phyloP scores from a whole-genome alignment of 805 yeast genomes.

The Yarrowia sp. region DNA sequence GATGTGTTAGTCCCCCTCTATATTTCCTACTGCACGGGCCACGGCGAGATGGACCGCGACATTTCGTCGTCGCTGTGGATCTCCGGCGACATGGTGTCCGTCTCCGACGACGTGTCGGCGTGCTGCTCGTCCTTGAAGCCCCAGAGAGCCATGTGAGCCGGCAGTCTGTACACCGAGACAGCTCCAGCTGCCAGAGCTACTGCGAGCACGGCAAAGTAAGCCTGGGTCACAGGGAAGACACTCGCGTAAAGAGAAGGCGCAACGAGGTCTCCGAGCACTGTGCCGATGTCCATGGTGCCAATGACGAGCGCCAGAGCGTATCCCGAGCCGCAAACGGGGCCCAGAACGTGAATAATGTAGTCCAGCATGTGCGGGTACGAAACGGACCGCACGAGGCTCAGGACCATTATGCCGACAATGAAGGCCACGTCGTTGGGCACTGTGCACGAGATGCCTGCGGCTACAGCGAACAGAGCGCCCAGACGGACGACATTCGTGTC shows the following conservation, averaged over 20 bases:
- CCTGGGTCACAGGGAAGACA: neutral
- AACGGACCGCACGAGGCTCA: slow-evolving; percentile 8
- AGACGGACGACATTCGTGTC: slow-evolving; percentile 9
- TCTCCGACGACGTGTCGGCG: slow-evolving; percentile 10
- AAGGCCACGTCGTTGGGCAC: slow-evolving; percentile 19
- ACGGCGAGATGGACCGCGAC: slow-evolving; percentile 20
- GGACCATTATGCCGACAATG: slow-evolving; percentile 18
- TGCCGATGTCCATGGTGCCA: neutral
- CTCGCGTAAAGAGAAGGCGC: neutral
- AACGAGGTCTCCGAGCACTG: neutral
- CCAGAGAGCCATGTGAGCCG: neutral
- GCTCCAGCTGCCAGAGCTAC: neutral
- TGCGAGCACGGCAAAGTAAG: neutral
- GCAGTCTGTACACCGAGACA: neutral
- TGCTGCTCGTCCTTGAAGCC: neutral
- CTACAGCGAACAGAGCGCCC: neutral
- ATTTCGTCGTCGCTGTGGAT: slow-evolving; percentile 12
- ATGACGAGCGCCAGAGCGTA: neutral
- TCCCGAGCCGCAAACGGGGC: slow-evolving; percentile 5
- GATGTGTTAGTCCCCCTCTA: slow-evolving; percentile 4
- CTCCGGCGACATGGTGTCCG: slow-evolving; percentile 21
- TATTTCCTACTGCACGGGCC: slow-evolving; percentile 9
- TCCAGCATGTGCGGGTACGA: slow-evolving; percentile 7
- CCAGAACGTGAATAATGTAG: slow-evolving; percentile 5
- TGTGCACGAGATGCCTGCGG: neutral